phyloP scores from a whole-genome alignment of 2,329 filamentous ascomycete species.

The Canariomyces notabilis region DNA sequence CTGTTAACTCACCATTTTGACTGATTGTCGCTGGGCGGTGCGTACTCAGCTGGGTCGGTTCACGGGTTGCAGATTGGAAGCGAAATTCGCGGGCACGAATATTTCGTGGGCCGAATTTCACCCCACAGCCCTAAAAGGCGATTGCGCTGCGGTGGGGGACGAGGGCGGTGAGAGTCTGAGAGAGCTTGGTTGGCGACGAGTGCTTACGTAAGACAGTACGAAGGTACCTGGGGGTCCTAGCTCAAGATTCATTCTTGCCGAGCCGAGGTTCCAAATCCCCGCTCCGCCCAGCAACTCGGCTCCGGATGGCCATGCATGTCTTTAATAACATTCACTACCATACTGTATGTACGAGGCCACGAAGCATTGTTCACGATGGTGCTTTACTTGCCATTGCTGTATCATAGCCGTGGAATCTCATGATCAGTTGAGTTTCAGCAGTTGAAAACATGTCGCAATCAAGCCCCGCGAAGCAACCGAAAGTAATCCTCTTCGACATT shows the following conservation, averaged over 20 bases:
- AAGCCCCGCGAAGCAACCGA: conserved; percentile 47
- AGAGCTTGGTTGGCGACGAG: conserved; percentile 33
- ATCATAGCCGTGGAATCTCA: neutral
- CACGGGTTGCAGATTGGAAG: conserved; percentile 29
- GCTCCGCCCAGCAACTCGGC: neutral
- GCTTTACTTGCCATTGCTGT: neutral
- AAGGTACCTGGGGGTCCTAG: neutral
- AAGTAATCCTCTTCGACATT: conserved; percentile 87
- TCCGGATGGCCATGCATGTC: neutral
- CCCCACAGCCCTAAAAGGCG: conserved; percentile 32
- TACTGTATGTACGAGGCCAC: no score
- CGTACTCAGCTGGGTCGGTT: conserved; percentile 28
- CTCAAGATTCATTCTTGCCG: neutral
- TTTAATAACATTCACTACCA: no score
- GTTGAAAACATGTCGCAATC: conserved; percentile 36
- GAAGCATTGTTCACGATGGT: conserved; percentile 1
- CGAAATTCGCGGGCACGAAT: conserved; percentile 26
- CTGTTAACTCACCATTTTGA: conserved; percentile 65
- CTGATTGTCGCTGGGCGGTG: conserved; percentile 45
- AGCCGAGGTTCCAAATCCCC: conserved; percentile 21
- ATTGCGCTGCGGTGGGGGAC: conserved; percentile 31
- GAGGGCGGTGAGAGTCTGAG: conserved; percentile 24
- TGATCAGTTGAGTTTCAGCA: conserved; percentile 21
- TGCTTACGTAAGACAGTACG: conserved; percentile 4
- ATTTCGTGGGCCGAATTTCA: conserved; percentile 32